Evolutionary conservation across 78 protist genomes (phyloP).

Genomic region (Isochrysis galbana): DNA sequence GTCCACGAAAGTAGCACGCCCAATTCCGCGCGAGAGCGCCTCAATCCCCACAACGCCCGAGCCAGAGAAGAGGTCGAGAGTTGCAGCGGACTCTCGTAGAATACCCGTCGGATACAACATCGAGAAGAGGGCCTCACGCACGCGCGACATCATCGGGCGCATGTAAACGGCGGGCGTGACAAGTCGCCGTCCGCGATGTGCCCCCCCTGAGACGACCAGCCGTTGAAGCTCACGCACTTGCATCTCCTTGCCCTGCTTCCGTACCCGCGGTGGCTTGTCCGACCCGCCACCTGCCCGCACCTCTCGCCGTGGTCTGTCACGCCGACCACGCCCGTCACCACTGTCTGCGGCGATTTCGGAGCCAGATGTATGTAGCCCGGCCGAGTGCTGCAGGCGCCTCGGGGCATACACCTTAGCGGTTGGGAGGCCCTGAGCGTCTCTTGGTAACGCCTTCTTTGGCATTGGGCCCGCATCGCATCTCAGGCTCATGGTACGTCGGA

Average conservation of each 20-base stretch:
- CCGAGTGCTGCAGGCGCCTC: not conserved
- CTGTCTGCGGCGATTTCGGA: too few species aligned
- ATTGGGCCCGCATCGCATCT: too few species aligned
- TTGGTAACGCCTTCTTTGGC: too few species aligned
- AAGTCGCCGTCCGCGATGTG: not conserved
- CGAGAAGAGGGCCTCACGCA: constrained; percentile 22
- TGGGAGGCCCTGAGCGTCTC: not conserved
- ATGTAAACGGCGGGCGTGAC: not conserved
- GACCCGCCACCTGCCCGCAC: not conserved
- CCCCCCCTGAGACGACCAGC: not conserved
- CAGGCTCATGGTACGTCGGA: too few species aligned
- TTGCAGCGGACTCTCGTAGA: not conserved
- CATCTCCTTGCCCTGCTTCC: not conserved
- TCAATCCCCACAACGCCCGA: not conserved
- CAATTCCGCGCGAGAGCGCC: not conserved
- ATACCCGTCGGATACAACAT: not conserved
- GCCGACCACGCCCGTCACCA: too few species aligned
- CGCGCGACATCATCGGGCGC: constrained; percentile 23
- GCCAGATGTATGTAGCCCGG: too few species aligned
- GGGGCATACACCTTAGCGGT: not conserved
- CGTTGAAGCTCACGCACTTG: not conserved
- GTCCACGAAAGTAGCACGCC: not conserved
- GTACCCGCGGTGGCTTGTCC: not conserved
- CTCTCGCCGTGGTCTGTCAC: too few species aligned
- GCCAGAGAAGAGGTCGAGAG: constrained; percentile 13